A percentile compares a stretch with the other conserved stretches of the same genome.
Conservation (phyloP, 352 stramenopile species). For the Phytophthora pinifolia region DNA sequence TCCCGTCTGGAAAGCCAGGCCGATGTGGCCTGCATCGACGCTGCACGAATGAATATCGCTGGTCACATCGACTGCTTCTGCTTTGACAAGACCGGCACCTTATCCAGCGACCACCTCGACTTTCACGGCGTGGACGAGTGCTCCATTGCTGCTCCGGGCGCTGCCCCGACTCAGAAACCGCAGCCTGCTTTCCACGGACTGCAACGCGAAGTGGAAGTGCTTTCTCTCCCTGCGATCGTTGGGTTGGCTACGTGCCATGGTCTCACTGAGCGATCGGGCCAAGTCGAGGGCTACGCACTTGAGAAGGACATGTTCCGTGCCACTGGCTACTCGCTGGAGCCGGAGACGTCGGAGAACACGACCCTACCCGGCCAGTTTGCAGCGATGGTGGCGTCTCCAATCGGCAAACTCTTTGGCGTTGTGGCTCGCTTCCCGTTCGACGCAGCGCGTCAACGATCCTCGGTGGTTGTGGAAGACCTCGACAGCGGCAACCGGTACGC, state of each 20-base stretch:
- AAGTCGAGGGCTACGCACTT: constrained; percentile 66
- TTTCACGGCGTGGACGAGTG: constrained; percentile 77
- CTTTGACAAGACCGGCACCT: constrained; percentile 84
- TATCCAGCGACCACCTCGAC: constrained; percentile 71
- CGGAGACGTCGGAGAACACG: constrained; percentile 30
- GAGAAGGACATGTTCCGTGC: constrained; percentile 76
- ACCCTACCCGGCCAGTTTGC: constrained; percentile 40
- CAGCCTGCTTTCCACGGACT: constrained; percentile 45
- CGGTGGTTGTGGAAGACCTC: constrained; percentile 70
- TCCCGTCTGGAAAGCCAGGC: constrained; percentile 41
- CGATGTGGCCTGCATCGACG: constrained; percentile 73
- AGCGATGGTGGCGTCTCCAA: constrained; percentile 63
- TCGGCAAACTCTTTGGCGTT: constrained; percentile 68
- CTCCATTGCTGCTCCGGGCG: constrained; percentile 13
- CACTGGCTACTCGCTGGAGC: constrained; percentile 63
- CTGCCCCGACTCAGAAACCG: constrained; percentile 14
- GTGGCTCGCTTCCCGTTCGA: constrained; percentile 78
- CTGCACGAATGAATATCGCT: constrained; percentile 67
- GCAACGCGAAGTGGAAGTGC: constrained; percentile 69
- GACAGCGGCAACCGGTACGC: constrained; percentile 57
- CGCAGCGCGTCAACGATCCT: constrained; percentile 64
- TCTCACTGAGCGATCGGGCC: constrained; percentile 48
- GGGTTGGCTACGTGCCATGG: constrained; percentile 72
- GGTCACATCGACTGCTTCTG: constrained; percentile 77
- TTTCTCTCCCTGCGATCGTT: constrained; percentile 59